Conservation (phyloP, 2,329 filamentous ascomycete genomes). For the Pseudocercospora fijiensis region DNA sequence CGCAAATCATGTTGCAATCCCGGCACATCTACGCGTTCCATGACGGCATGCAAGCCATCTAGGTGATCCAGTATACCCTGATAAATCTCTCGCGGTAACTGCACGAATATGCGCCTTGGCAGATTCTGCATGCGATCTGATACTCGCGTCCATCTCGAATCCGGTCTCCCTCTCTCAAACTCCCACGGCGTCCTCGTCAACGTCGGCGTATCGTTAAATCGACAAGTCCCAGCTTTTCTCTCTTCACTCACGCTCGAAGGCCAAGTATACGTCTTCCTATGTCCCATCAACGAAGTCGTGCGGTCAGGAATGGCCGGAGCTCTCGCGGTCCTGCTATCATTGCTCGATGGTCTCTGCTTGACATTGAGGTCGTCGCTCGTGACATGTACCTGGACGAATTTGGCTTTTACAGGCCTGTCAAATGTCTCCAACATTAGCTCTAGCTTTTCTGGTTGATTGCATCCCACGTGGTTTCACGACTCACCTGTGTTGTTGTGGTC, state of each 20-base stretch:
- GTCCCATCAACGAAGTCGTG: slow-evolving; percentile 18
- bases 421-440: neutral
- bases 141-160: slow-evolving; percentile 21
- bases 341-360: slow-evolving; percentile 10
- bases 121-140: slow-evolving; percentile 23
- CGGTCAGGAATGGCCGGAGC: slow-evolving; percentile 24
- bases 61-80: slow-evolving; percentile 55
- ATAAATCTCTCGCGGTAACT: slow-evolving; percentile 55
- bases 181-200: slow-evolving; percentile 44
- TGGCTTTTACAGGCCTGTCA: slow-evolving; percentile 26
- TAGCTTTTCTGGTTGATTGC: slow-evolving; percentile 1
- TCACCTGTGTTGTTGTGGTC: slow-evolving; percentile 29
- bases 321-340: slow-evolving; percentile 10
- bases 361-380: slow-evolving; percentile 28
- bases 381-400: slow-evolving; percentile 28
- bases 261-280: slow-evolving; percentile 24
- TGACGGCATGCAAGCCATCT: slow-evolving; percentile 44
- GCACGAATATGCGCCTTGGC: slow-evolving; percentile 43
- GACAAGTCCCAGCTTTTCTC: slow-evolving; percentile 17
- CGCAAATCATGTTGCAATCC: slow-evolving; percentile 57
- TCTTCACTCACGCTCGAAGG: slow-evolving; percentile 13
- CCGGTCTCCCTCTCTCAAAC: slow-evolving; percentile 31
- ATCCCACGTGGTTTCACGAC: neutral
- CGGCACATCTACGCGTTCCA: slow-evolving; percentile 47
- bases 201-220: slow-evolving; percentile 17